phyloP scores from a whole-genome alignment of 2,329 filamentous ascomycete genomes.

The Keithomyces neogunnii region DNA sequence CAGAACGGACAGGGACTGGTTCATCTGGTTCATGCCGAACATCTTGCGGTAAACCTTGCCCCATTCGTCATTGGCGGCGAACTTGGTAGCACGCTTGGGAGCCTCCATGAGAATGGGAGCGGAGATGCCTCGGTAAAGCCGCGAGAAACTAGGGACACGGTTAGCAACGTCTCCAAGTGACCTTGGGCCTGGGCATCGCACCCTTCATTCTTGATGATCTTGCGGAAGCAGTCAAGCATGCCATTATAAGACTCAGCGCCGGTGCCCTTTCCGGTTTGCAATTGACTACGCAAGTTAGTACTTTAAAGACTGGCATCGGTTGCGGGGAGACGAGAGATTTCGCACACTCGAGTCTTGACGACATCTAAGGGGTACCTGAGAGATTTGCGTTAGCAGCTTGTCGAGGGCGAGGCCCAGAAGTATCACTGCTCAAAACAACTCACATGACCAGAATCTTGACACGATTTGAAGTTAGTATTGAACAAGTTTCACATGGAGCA shows the following conservation, averaged over 20 bases:
- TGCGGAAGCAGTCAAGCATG: constrained; percentile 96
- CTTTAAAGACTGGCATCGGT: not conserved
- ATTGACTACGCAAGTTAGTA: constrained; percentile 52
- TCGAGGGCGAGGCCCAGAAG: not conserved
- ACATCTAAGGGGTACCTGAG: constrained; percentile 95
- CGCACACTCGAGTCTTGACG: constrained; percentile 94
- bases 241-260: constrained; percentile 86
- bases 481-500: not conserved
- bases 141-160: constrained; percentile 54
- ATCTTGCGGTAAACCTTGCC: constrained; percentile 84
- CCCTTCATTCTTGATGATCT: constrained; percentile 96
- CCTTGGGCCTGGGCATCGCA: constrained; percentile 28
- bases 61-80: constrained; percentile 98
- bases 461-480: constrained; percentile 1
- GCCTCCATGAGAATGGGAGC: constrained; percentile 98
- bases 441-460: constrained; percentile 79
- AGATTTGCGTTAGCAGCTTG: constrained; percentile 11
- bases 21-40: constrained; percentile 83
- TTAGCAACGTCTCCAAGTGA: not conserved
- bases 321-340: constrained; percentile 13
- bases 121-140: constrained; percentile 90
- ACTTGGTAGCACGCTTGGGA: constrained; percentile 89
- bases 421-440: constrained; percentile 18
- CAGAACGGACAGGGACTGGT: constrained; percentile 80
- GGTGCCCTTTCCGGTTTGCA: constrained; percentile 65